A percentile compares a stretch with the other conserved stretches of the same genome.
Evolutionary conservation across 352 stramenopile species (phyloP).

Genomic region (Blastocystis sp.): DNA sequence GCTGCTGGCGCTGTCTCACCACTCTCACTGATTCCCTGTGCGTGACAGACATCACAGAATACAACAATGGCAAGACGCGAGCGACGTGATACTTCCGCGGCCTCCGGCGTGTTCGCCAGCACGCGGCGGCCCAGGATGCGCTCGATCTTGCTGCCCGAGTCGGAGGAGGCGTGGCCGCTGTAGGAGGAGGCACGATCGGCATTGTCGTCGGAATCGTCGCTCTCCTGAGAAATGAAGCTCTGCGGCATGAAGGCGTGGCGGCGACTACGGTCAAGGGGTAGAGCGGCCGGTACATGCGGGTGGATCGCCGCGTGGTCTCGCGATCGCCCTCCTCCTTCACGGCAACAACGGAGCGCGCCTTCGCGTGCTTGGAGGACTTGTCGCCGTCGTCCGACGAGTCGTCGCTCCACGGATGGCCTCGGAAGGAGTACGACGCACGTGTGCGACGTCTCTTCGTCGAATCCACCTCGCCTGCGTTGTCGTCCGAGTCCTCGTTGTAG

Average conservation of each 20-base stretch:
- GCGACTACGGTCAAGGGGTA: neutral
- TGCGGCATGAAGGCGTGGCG: neutral
- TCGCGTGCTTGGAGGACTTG: neutral
- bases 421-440: neutral
- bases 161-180: neutral
- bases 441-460: neutral
- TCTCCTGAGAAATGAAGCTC: neutral
- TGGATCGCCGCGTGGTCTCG: neutral
- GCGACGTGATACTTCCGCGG: constrained; percentile 36
- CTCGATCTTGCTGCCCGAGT: constrained; percentile 53
- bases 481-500: neutral
- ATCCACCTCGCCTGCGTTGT: neutral
- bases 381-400: neutral
- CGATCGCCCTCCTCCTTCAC: neutral
- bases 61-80: constrained; percentile 53
- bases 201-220: constrained; percentile 50
- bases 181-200: constrained; percentile 5
- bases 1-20: neutral
- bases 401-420: constrained; percentile 64
- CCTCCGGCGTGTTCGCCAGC: constrained; percentile 31
- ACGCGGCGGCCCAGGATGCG: constrained; percentile 67
- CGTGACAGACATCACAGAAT: neutral
- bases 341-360: neutral
- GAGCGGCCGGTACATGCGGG: constrained; percentile 16
- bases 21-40: constrained; percentile 28